A percentile compares a stretch with the other conserved stretches of the same genome.
These are phyloP conservation scores for Spizellomyces punctatus DNA, from an alignment of 192 early-diverging fungal genomes.

Conservation along the genomic window DNA sequence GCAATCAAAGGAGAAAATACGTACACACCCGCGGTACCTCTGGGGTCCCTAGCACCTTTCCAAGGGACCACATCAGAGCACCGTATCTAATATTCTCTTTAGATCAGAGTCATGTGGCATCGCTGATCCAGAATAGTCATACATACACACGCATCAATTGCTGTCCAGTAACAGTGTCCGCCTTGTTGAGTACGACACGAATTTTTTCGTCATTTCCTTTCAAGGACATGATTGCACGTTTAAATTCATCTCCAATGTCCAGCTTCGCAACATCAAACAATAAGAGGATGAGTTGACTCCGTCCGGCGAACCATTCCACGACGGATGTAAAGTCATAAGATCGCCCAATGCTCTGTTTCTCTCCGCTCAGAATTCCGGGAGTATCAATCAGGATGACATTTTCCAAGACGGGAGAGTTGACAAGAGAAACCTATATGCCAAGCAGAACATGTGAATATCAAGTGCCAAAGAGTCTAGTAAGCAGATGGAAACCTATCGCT, in stretches of 20 bases:
- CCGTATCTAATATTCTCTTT: slow-evolving; percentile 59
- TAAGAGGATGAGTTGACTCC: slow-evolving; percentile 80
- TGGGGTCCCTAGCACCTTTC: slow-evolving; percentile 83
- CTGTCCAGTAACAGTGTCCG: slow-evolving; percentile 83
- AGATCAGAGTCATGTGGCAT: no score
- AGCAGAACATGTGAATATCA: not conserved
- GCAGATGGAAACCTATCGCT: not conserved
- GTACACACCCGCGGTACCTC: slow-evolving; percentile 88
- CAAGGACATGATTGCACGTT: slow-evolving; percentile 72
- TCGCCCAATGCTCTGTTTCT: slow-evolving; percentile 80
- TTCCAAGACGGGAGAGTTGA: slow-evolving; percentile 72
- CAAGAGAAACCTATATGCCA: slow-evolving; percentile 65
- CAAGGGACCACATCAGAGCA: slow-evolving; percentile 91
- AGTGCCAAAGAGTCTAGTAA: not conserved
- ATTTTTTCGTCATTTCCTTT: slow-evolving; percentile 88
- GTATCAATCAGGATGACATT: slow-evolving; percentile 89
- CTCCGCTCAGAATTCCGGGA: slow-evolving; percentile 87
- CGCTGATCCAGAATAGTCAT: no score
- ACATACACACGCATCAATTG: slow-evolving; percentile 85
- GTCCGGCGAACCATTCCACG: slow-evolving; percentile 85
- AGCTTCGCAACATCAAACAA: slow-evolving; percentile 90
- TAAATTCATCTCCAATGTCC: slow-evolving; percentile 91
- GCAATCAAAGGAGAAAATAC: slow-evolving; percentile 9
- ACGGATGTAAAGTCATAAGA: slow-evolving; percentile 81
- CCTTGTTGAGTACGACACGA: slow-evolving; percentile 84